phyloP scores from a whole-genome alignment of 148 eudicot genomes.

The Pouteria glomerata region DNA sequence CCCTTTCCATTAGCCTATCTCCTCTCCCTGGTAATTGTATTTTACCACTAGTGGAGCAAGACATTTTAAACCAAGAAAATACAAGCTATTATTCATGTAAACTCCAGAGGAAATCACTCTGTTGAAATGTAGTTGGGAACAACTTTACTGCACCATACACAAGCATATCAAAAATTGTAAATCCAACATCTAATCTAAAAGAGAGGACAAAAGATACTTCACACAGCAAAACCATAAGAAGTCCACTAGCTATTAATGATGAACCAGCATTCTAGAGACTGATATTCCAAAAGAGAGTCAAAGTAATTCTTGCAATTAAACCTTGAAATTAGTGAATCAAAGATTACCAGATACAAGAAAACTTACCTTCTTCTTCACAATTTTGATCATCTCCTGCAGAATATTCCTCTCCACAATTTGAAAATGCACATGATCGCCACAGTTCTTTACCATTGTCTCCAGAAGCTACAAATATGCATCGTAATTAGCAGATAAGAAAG shows the following conservation, averaged over 20 bases:
- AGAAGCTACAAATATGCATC: slow-evolving; percentile 46
- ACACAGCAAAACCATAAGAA: too few relatives aligned
- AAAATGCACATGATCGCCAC: slow-evolving; percentile 81
- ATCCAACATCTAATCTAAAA: too few relatives aligned
- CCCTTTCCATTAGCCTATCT: too few relatives aligned
- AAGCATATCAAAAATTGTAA: background rate
- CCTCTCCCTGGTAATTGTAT: too few relatives aligned
- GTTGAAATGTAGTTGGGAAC: too few relatives aligned
- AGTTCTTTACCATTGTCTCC: slow-evolving; percentile 97
- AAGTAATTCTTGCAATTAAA: background rate
- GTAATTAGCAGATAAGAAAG: slow-evolving; percentile 1
- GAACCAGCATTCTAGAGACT: too few relatives aligned
- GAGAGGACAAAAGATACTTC: too few relatives aligned
- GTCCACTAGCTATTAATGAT: too few relatives aligned
- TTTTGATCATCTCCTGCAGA: slow-evolving; percentile 80
- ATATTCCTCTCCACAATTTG: slow-evolving; percentile 72
- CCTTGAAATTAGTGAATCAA: background rate
- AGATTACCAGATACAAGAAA: background rate
- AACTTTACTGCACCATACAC: background rate
- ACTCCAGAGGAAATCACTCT: too few relatives aligned
- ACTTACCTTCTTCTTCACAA: slow-evolving; percentile 81
- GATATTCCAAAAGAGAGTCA: background rate
- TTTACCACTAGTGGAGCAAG: too few relatives aligned
- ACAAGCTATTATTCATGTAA: background rate
- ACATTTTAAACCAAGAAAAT: background rate